Conservation (phyloP, 2,329 filamentous ascomycete genomes). For the Fonsecaea pugnacius region DNA sequence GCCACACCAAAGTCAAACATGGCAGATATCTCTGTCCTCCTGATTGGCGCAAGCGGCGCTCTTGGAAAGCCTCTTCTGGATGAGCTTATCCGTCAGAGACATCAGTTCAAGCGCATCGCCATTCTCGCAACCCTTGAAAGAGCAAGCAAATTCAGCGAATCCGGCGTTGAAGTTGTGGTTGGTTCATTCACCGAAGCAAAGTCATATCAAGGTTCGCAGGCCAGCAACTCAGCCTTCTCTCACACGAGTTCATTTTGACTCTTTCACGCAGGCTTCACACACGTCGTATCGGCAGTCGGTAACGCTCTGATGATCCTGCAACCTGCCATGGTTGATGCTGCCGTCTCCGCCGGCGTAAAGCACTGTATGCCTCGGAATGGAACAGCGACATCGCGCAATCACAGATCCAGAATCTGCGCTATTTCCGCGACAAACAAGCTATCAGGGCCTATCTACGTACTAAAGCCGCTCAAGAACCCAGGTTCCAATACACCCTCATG, state of each 20-base stretch:
- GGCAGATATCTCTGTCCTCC: constrained; percentile 18
- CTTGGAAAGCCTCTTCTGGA: constrained; percentile 20
- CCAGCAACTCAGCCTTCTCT: not conserved
- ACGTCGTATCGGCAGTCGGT: constrained; percentile 20
- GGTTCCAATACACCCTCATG: constrained; percentile 22
- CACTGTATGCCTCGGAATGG: constrained; percentile 48
- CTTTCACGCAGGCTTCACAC: constrained; percentile 13
- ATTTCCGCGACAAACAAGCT: constrained; percentile 23
- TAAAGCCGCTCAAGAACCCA: constrained; percentile 12
- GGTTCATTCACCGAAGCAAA: constrained; percentile 13
- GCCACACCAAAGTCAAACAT: not conserved
- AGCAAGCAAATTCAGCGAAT: constrained; percentile 17
- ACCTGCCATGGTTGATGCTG: constrained; percentile 45
- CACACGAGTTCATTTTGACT: not conserved
- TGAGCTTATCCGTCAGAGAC: constrained; percentile 17
- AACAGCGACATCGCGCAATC: constrained; percentile 22
- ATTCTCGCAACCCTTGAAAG: constrained; percentile 20
- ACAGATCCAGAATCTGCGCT: constrained; percentile 21
- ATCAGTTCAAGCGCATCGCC: constrained; percentile 21
- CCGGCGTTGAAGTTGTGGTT: constrained; percentile 15
- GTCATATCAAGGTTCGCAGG: constrained; percentile 15
- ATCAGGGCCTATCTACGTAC: constrained; percentile 14
- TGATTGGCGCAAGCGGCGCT: constrained; percentile 21
- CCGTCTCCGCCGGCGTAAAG: constrained; percentile 46
- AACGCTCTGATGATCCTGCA: constrained; percentile 21